Conservation (phyloP, 129 eudicot genomes). For the Rutidosis leptorrhynchoides region DNA sequence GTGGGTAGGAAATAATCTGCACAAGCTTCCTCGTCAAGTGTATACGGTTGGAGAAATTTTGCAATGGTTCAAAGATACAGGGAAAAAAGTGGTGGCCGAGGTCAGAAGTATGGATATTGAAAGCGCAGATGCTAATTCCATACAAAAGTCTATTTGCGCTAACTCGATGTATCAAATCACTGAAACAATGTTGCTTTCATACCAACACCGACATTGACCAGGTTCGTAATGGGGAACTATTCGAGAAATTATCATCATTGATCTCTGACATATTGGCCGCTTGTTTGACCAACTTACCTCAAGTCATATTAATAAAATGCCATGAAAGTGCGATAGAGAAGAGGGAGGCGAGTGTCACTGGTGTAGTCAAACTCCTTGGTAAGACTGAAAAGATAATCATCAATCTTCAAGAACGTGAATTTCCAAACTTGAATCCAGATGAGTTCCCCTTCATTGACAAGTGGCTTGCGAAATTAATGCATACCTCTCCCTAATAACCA, state of each 20-base stretch:
- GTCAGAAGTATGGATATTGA: background rate
- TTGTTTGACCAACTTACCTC: constrained; percentile 41
- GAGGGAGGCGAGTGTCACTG: constrained; percentile 28
- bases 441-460: constrained; percentile 25
- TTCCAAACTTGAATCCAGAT: constrained; percentile 9
- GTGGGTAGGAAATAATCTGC: constrained; percentile 40
- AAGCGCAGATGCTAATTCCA: constrained; percentile 13
- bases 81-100: constrained; percentile 1
- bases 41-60: constrained; percentile 16
- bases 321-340: constrained; percentile 27
- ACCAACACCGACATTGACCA: background rate
- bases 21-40: background rate
- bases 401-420: constrained; percentile 18
- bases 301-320: constrained; percentile 35
- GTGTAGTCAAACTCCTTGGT: constrained; percentile 40
- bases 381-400: constrained; percentile 31
- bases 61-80: constrained; percentile 11
- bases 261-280: constrained; percentile 34
- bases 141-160: constrained; percentile 26
- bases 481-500: constrained; percentile 6
- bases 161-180: constrained; percentile 43
- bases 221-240: constrained; percentile 12
- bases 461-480: constrained; percentile 23
- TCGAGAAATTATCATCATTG: constrained; percentile 25
- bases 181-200: constrained; percentile 15